A percentile compares a stretch with the other conserved stretches of the same genome.
These are phyloP conservation scores for Aureobasidium sp. DNA, from an alignment of 2,329 filamentous ascomycete genomes.

Conservation along the genomic window DNA sequence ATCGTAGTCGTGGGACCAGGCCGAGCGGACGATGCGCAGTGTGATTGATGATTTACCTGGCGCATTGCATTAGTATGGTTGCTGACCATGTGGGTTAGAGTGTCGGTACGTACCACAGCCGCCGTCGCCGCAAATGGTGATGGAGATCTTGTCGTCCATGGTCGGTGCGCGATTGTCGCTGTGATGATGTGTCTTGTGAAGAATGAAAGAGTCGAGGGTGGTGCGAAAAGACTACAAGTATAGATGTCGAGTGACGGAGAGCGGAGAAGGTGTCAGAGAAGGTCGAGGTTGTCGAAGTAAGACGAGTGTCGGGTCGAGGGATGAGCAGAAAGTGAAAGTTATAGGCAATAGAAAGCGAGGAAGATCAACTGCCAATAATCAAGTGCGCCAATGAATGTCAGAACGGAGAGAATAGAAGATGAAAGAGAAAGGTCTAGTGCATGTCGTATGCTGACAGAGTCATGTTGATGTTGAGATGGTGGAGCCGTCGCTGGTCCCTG, in stretches of 20 bases:
- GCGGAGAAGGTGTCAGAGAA: not conserved
- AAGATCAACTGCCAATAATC: not conserved
- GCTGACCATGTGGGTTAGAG: not conserved
- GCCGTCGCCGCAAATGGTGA: constrained; percentile 80
- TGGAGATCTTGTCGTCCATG: constrained; percentile 47
- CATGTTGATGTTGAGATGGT: not conserved
- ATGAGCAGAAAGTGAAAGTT: not conserved
- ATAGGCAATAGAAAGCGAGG: not conserved
- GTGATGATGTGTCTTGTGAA: no score
- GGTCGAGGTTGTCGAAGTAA: not conserved
- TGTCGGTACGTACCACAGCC: constrained; percentile 50
- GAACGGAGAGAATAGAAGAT: not conserved
- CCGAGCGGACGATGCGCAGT: constrained; percentile 68
- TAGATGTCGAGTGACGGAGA: no score
- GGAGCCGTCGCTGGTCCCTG: not conserved
- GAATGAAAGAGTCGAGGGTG: not conserved
- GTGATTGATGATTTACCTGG: constrained; percentile 77
- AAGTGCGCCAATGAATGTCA: not conserved
- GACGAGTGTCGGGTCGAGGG: not conserved
- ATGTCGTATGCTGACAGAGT: not conserved
- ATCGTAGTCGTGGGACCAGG: constrained; percentile 66
- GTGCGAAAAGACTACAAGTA: no score
- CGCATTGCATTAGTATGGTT: not conserved
- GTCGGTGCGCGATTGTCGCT: constrained; percentile 1
- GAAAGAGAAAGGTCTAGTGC: not conserved